These are phyloP conservation scores for Rhizopus arrhizus DNA, from an alignment of 371 early-diverging fungal genomes.

Conservation along the genomic window DNA sequence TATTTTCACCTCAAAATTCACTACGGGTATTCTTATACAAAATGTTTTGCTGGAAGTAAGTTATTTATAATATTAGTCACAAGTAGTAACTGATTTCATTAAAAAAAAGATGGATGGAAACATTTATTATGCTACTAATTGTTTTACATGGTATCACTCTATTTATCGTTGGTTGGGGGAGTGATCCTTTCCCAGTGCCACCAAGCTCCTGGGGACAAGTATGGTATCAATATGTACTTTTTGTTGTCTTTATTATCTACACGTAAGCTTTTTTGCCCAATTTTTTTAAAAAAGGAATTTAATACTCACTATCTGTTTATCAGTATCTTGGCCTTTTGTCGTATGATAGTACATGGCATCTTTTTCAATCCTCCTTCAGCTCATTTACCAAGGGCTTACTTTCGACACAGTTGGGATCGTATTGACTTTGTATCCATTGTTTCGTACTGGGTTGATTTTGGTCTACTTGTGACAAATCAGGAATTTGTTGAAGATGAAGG, in stretches of 20 bases:
- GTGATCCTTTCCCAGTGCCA: constrained; percentile 32
- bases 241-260: constrained; percentile 58
- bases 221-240: constrained; percentile 60
- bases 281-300: constrained; percentile 1
- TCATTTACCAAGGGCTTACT: constrained; percentile 42
- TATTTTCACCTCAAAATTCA: constrained; percentile 34
- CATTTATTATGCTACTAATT: constrained; percentile 55
- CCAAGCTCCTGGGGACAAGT: constrained; percentile 51
- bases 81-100: neutral
- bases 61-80: neutral
- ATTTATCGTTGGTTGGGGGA: constrained; percentile 50
- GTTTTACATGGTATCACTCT: constrained; percentile 51
- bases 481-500: constrained; percentile 39
- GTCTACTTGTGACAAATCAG: constrained; percentile 39
- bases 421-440: constrained; percentile 65
- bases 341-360: constrained; percentile 62
- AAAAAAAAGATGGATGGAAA: constrained; percentile 58
- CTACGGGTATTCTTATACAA: constrained; percentile 29
- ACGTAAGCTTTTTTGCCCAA: constrained; percentile 47
- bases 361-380: constrained; percentile 42
- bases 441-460: constrained; percentile 63
- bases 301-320: neutral
- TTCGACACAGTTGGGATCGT: constrained; percentile 72
- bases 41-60: constrained; percentile 41
- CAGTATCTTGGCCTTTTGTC: constrained; percentile 33